Evolutionary conservation across 1,284 basidiomycete genomes (phyloP), one percentile per base, ranked within the genome.

Genomic region (Peniophora sp.): DNA sequence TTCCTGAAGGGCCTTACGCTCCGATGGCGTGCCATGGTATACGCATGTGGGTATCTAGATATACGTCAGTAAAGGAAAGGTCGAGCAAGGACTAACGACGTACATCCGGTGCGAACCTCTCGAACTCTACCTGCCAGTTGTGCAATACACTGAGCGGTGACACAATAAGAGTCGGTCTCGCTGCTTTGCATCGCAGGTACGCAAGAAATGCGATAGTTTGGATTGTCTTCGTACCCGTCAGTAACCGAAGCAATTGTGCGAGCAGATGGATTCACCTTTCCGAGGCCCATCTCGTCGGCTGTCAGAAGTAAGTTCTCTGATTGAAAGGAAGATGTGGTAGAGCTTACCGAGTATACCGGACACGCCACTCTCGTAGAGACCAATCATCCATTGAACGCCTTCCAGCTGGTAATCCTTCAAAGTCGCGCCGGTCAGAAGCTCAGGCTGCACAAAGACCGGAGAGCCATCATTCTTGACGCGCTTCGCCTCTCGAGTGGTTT

Each of bases 301-400:
- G 55, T 47, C 17, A 48, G 51, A 38, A 38, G 34, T 58, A 49
- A 53, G 55, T 45, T 53, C 36, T 20, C 35, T 50, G 46, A 51
- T 39, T 36, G 48, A 2, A 20, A 11, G 11, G 47, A 36, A 44
- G 17, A 34, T 35, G 14, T 32, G 44, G 25, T 11, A 10, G 25
- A 23, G 70, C 81, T 34, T 59, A 85, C 84, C 92, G 27, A 98
- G 67, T 52, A 97, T 97, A 2, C 96, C 95, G 36, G 93, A 95
- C 48, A 97, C 85, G 2, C 96, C 94, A 59, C 96, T 97, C 68
- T 92, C 85, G 66, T 94, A 92, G 10, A 99, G 70, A 32, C 85
- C 85, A 3, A 90, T 86, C 86, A 99, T 92, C 96, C 96, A 99
- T 56, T 96, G 90, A 14, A 98, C 80, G 3, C 96, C 96, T 49